Evolutionary conservation across 345 rosid genomes (phyloP).

Genomic region (Populus ilicifolia): DNA sequence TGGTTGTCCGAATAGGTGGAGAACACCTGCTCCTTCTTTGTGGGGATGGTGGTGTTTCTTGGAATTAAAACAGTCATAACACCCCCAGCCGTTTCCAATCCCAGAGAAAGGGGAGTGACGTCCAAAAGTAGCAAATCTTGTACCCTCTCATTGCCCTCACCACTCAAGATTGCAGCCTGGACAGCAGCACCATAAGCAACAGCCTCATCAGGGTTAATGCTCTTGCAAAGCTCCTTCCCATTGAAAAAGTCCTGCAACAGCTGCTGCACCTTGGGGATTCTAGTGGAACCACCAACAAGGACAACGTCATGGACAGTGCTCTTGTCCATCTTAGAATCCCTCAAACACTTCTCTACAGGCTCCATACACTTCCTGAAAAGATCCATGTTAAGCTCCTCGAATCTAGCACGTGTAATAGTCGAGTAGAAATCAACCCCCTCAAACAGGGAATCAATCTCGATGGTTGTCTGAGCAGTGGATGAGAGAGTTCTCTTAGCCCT

Average conservation of each 20-base stretch:
- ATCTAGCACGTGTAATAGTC: conserved; percentile 16
- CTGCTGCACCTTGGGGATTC: conserved; percentile 27
- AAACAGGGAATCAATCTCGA: conserved; percentile 23
- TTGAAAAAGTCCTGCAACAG: conserved; percentile 24
- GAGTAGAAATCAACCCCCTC: conserved; percentile 28
- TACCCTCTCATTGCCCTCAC: conserved; percentile 21
- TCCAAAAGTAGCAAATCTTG: conserved; percentile 21
- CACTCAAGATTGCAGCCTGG: conserved; percentile 19
- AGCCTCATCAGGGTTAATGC: conserved; percentile 22
- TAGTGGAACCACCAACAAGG: conserved; percentile 24
- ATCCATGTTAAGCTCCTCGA: conserved; percentile 28
- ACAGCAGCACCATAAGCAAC: conserved; percentile 28
- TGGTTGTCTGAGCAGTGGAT: conserved; percentile 28
- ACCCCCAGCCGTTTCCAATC: conserved; percentile 20
- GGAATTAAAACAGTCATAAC: conserved; percentile 24
- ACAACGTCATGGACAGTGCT: conserved; percentile 18
- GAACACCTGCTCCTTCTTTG: conserved; percentile 22
- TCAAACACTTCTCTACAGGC: conserved; percentile 23
- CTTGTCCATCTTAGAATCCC: conserved; percentile 29
- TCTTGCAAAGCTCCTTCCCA: conserved; percentile 29
- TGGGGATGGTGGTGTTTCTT: conserved; percentile 22
- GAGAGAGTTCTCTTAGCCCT: conserved; percentile 31
- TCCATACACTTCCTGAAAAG: conserved; percentile 28
- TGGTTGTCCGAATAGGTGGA: conserved; percentile 21
- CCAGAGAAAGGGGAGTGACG: conserved; percentile 20